Evolutionary conservation across 306 rosid species (phyloP), one percentile per base, ranked within the genome.

Genomic region (Lathyrus oleraceus): DNA sequence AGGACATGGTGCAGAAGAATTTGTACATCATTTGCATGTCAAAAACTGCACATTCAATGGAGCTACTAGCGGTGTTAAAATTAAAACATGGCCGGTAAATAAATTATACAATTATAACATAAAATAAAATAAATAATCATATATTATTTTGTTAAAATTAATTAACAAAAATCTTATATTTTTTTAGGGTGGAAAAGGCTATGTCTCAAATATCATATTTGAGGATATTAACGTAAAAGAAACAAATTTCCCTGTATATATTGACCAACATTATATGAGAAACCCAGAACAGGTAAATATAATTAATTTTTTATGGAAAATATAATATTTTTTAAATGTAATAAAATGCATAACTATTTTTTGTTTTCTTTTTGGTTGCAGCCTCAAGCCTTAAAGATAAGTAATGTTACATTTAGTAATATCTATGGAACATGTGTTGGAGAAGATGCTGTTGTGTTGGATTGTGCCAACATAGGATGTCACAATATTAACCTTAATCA

Each of bases 51-150:
- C 48, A 52, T 36, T 85, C 64, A 62, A 32, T 69, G 81, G 78
- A 16, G 78, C 81, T 16, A 9, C 2, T 16, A 53, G 76, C 30
- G 86, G 60, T 5, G 75, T 27, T 40, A 81, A 30, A 76, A 72
- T 84, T 54, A 85, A 85, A 68, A 85, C 89, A 39, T 82, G 84
- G 78, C 77, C 78, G n/a, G 87, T 80, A 76, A 35, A 8, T 35
- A 32, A 25, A 25, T 25, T 3, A 25, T 60, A 21, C 16, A 20
- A 75, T 27, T 27, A 28, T 5, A 10, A 17, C 43, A 16, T 43
- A 10, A 61, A 42, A 43, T 21, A 40, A 36, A 42, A 11, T 43
- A 23, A 21, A 17, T 0, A 68, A 51, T 1, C 10, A 25, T 30
- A 1, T 19, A 1, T 61, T 32, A 5, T 10, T 38, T 1, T 19